Percentiles rank a stretch among this genome's conserved stretches.
Conservation (phyloP, 257 asterid species). For the Solanum virginianum region DNA sequence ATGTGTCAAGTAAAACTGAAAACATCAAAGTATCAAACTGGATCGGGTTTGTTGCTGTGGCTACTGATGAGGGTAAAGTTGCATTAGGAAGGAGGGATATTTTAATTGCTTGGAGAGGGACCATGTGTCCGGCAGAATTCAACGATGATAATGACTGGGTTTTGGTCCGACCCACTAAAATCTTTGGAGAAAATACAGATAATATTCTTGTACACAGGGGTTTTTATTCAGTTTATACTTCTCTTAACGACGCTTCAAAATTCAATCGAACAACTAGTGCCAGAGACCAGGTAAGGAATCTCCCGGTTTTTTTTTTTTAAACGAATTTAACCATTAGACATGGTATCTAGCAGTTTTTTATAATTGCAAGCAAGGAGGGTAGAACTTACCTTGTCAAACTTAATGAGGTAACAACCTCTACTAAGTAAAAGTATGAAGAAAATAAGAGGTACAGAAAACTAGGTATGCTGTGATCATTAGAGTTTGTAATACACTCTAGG, state of each 20-base stretch:
- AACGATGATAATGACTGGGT: constrained; percentile 30
- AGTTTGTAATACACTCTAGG: no score
- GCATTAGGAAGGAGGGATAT: constrained; percentile 57
- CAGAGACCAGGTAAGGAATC: constrained; percentile 19
- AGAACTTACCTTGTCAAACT: no score
- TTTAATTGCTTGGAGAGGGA: constrained; percentile 56
- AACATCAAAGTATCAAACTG: constrained; percentile 26
- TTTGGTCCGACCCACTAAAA: constrained; percentile 10
- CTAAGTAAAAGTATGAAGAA: no score
- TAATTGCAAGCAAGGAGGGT: no score
- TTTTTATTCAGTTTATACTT: constrained; percentile 20
- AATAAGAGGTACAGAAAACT: no score
- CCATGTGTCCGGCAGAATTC: constrained; percentile 19
- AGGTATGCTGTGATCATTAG: no score
- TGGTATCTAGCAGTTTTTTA: no score
- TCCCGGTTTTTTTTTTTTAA: neutral
- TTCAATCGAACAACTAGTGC: constrained; percentile 18
- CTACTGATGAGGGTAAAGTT: constrained; percentile 40
- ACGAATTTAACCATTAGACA: no score
- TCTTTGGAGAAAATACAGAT: constrained; percentile 7
- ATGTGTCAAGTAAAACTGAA: constrained; percentile 1
- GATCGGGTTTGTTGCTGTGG: constrained; percentile 47
- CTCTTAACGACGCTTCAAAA: neutral
- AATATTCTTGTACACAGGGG: constrained; percentile 14
- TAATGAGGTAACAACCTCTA: no score